Base-by-base conservation (phyloP, 1,284 basidiomycete genomes). In the Naganishia albida region DNA sequence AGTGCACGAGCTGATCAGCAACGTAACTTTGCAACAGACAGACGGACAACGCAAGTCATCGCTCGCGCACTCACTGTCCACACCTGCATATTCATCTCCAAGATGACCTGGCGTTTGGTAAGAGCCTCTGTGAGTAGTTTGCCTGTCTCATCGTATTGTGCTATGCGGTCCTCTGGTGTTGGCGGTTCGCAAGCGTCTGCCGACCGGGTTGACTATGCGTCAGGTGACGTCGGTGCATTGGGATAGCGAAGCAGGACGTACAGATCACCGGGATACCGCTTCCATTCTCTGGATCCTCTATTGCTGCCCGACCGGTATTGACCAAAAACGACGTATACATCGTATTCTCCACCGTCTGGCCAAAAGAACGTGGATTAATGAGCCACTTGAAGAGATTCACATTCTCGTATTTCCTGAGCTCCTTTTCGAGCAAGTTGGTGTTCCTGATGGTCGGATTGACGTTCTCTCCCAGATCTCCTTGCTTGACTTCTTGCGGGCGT, bases 251-350 rank as follows among this genome's bases (percentile, higher is more conserved):
- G 38, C 1, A 10, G 1, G 6, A 76, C 81, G 70, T 69, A 81
- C 81, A 69, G 6, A 81, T 75, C 6, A 80, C 71, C 0, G 80
- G 73, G 60, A 81, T 77, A 1, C 80, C 80, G n/a, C 46, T 40
- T 12, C 74, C 73, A 18, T 77, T 68, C 7, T 72, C 69, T 12
- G 74, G 72, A 12, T 73, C 70, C 13, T 73, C 68, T n/a, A 80
- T 73, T 1, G 72, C 75, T 0, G 76, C 80, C 52, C 72, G 73
- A 7, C 80, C 80, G 43, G 84, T 82, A 55, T 78, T 74, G 25
- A 84, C 75, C 39, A 85, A 72, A 69, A 85, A 85, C 56, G 80
- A 81, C 40, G 82, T 76, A 70, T 82, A 83, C 70, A 85, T 84
- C 63, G 82, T 72, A 68, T 85, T 85, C 68, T 85, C 83, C 51